phyloP scores from a whole-genome alignment of 2,329 filamentous ascomycete species.

The Colletotrichum sp. region DNA sequence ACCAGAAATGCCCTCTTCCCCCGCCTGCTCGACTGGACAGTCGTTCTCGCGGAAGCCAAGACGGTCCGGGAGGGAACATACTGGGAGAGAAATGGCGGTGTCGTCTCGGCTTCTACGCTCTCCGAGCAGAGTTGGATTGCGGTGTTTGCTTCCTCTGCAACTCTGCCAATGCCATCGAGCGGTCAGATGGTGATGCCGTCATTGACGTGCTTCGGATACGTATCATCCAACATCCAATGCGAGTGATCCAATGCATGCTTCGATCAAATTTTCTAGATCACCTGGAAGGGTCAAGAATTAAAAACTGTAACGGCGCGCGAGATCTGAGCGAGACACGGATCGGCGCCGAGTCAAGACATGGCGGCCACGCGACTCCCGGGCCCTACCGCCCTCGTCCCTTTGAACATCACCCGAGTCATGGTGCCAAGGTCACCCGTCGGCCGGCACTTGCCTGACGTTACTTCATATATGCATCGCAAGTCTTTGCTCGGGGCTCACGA shows the following conservation, averaged over 20 bases:
- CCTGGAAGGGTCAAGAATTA: background rate
- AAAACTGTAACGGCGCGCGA: background rate
- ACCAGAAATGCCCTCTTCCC: background rate
- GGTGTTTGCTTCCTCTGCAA: background rate
- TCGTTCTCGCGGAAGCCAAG: background rate
- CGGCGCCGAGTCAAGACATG: constrained; percentile 14
- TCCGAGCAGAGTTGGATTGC: background rate
- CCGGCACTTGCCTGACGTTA: constrained; percentile 5
- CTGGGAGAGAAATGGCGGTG: background rate
- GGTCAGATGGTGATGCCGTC: background rate
- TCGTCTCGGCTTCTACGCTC: background rate
- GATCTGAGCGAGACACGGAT: constrained; percentile 10
- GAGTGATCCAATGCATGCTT: background rate
- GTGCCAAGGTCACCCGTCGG: constrained; percentile 4
- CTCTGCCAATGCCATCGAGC: background rate
- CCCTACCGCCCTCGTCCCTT: background rate
- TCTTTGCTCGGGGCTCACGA: background rate
- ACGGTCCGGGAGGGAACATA: background rate
- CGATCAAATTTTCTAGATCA: background rate
- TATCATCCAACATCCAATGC: background rate
- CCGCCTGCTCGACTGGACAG: background rate
- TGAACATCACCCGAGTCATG: constrained; percentile 2
- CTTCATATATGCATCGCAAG: constrained; percentile 3
- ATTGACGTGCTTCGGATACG: background rate
- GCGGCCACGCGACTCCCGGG: constrained; percentile 4